These are phyloP conservation scores for Azolla pinnata DNA, from an alignment of 75 land plant genomes.

Conservation along the genomic window DNA sequence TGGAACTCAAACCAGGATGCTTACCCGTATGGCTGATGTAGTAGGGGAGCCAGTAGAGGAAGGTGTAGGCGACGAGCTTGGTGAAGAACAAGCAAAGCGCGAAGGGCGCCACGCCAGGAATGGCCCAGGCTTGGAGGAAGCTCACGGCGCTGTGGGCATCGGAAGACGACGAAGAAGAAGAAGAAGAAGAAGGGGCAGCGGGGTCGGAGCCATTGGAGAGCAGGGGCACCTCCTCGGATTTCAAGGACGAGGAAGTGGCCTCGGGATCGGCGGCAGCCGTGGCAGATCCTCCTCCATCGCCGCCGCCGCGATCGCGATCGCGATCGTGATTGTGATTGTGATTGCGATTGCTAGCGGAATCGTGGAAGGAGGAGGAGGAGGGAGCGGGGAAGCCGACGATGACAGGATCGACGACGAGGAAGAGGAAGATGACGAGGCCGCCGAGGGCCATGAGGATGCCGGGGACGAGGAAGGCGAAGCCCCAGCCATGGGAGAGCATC, in stretches of 20 bases:
- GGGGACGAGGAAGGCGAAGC: slow-evolving; percentile 54
- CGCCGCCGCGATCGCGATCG: not conserved
- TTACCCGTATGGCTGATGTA: slow-evolving; percentile 89
- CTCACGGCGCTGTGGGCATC: slow-evolving; percentile 40
- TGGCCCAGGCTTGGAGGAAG: slow-evolving; percentile 80
- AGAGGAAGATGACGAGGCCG: slow-evolving; percentile 42
- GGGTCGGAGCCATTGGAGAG: slow-evolving; percentile 3
- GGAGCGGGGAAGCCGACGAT: slow-evolving; percentile 39
- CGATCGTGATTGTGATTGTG: no score
- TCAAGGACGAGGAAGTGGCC: not conserved
- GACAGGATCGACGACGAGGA: slow-evolving; percentile 54
- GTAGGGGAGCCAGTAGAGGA: slow-evolving; percentile 96
- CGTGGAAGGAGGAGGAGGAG: no score
- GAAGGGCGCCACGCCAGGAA: slow-evolving; percentile 92
- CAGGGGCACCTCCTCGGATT: not conserved
- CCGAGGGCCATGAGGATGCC: slow-evolving; percentile 29
- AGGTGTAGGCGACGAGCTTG: slow-evolving; percentile 92
- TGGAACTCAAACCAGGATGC: not conserved
- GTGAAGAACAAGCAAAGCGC: slow-evolving; percentile 89
- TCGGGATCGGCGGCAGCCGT: no score
- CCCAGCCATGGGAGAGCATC: slow-evolving; percentile 51
- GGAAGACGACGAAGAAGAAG: not conserved
- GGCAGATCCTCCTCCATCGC: no score
- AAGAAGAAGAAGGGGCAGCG: no score
- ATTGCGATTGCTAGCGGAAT: no score